Conservation (phyloP, 768 basidiomycete genomes). For the Amanita thiersii region DNA sequence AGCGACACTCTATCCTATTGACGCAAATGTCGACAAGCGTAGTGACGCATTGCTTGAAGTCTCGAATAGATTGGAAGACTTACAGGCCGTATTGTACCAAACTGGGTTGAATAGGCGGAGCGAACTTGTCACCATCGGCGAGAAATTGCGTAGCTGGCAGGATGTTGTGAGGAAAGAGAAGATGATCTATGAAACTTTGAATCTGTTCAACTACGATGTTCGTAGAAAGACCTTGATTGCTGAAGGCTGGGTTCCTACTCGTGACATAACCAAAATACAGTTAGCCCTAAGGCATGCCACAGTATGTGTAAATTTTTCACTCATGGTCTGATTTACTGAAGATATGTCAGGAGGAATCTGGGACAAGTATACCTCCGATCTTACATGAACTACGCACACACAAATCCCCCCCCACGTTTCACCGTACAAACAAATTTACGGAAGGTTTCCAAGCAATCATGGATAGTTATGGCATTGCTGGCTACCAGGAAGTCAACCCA, state of each 20-base stretch:
- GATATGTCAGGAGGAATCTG: conserved; percentile 70
- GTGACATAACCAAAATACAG: conserved; percentile 85
- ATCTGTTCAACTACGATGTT: conserved; percentile 91
- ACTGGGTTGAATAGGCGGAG: conserved; percentile 76
- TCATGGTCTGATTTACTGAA: conserved; percentile 1
- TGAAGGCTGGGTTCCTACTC: conserved; percentile 95
- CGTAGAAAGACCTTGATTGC: conserved; percentile 92
- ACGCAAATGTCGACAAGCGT: conserved; percentile 89
- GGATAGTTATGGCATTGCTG: conserved; percentile 93
- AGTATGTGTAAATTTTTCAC: conserved; percentile 28
- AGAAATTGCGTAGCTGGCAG: conserved; percentile 82
- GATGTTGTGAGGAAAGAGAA: conserved; percentile 95
- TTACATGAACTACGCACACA: conserved; percentile 82
- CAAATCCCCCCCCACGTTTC: conserved; percentile 93
- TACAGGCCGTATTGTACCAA: conserved; percentile 83
- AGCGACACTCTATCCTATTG: conserved; percentile 93
- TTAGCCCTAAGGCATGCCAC: conserved; percentile 84
- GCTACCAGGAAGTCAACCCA: conserved; percentile 95
- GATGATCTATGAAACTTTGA: conserved; percentile 91
- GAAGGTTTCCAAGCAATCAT: conserved; percentile 97
- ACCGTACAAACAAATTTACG: conserved; percentile 92
- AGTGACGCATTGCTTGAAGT: conserved; percentile 87
- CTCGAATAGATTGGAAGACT: conserved; percentile 80
- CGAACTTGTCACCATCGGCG: conserved; percentile 80
- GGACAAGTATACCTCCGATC: conserved; percentile 87